Evolutionary conservation across 2,329 filamentous ascomycete genomes (phyloP).

Genomic region (Penicillium hordei): DNA sequence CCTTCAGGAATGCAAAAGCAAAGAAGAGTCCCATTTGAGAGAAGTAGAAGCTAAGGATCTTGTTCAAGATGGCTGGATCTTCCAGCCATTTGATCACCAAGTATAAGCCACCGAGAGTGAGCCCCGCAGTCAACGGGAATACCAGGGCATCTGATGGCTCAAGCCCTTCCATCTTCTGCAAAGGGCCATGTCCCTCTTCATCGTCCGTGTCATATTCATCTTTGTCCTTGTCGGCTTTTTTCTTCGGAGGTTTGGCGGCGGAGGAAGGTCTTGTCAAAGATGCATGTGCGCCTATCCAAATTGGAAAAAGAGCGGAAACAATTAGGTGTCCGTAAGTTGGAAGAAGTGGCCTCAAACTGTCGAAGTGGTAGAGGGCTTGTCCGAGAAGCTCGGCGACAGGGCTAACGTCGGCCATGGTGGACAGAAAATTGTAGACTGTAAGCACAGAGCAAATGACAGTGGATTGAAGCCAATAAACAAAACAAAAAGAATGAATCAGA

Average conservation of each 20-base stretch:
- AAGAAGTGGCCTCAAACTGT: conserved; percentile 46
- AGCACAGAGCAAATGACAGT: background rate
- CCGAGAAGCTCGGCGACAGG: conserved; percentile 42
- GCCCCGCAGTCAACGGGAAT: conserved; percentile 75
- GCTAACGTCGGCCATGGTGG: conserved; percentile 36
- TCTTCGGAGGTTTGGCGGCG: conserved; percentile 63
- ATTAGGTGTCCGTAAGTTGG: conserved; percentile 63
- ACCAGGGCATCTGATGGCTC: conserved; percentile 77
- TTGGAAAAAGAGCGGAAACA: conserved; percentile 73
- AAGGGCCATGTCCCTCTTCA: conserved; percentile 54
- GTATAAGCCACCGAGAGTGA: conserved; percentile 73
- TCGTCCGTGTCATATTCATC: conserved; percentile 39
- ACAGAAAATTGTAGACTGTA: background rate
- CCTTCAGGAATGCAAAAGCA: conserved; percentile 70
- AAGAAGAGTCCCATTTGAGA: conserved; percentile 76
- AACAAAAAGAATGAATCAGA: conserved; percentile 9
- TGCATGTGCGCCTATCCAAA: conserved; percentile 82
- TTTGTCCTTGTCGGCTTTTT: conserved; percentile 37
- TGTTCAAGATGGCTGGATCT: conserved; percentile 77
- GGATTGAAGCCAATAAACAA: background rate
- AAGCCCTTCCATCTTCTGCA: conserved; percentile 65
- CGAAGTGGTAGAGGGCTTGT: conserved; percentile 47
- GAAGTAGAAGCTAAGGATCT: conserved; percentile 80
- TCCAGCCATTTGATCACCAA: conserved; percentile 85
- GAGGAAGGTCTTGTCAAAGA: conserved; percentile 80